These are phyloP conservation scores for Podospora pseudopauciseta DNA, from an alignment of 495 filamentous ascomycete species.

Conservation along the genomic window DNA sequence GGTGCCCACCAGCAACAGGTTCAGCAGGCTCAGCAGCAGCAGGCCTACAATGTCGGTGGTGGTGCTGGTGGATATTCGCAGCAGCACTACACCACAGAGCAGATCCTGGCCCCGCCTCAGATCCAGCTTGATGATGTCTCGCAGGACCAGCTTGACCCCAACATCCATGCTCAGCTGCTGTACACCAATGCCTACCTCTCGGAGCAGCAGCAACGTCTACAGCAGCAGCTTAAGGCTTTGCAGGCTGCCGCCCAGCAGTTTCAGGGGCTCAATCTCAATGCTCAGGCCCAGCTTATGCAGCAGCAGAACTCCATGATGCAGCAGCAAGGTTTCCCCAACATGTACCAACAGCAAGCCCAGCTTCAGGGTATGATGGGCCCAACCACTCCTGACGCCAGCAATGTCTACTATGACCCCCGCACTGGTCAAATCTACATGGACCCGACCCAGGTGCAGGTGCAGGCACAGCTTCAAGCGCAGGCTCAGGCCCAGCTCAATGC, in stretches of 20 bases:
- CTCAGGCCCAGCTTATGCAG: conserved; percentile 42
- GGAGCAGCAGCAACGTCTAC: conserved; percentile 81
- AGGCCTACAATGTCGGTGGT: conserved; percentile 29
- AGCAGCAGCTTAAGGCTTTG: conserved; percentile 55
- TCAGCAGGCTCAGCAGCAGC: conserved; percentile 29
- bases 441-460: conserved; percentile 45
- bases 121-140: conserved; percentile 65
- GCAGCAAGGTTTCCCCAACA: conserved; percentile 40
- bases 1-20: conserved; percentile 15
- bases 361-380: conserved; percentile 56
- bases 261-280: conserved; percentile 62
- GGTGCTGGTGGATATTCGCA: conserved; percentile 28
- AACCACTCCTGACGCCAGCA: conserved; percentile 38
- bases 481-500: conserved; percentile 19
- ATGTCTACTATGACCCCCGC: conserved; percentile 78
- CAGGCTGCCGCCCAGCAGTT: conserved; percentile 70
- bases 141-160: conserved; percentile 71
- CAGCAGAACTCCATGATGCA: conserved; percentile 26
- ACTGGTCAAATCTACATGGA: conserved; percentile 68
- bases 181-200: conserved; percentile 81
- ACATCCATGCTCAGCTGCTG: conserved; percentile 75
- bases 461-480: conserved; percentile 46
- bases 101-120: conserved; percentile 79
- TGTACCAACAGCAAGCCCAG: conserved; percentile 45
- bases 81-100: conserved; percentile 61